phyloP scores from a whole-genome alignment of 176 grass and related monocot species.

The Avena sativa region DNA sequence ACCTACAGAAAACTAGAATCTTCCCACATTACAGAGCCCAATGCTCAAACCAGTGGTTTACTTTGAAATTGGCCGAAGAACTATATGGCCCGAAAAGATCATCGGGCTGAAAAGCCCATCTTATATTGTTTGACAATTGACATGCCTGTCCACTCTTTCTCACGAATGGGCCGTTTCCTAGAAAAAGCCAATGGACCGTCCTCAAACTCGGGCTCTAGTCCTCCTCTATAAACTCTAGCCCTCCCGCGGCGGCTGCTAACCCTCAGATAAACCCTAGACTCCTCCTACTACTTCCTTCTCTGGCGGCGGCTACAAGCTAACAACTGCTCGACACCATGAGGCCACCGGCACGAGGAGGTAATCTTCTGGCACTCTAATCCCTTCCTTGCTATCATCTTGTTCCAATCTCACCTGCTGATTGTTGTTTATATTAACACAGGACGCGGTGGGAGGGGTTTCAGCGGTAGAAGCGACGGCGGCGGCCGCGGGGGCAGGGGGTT shows the following conservation, averaged over 20 bases:
- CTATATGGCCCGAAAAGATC: background rate
- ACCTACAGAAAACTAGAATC: no score
- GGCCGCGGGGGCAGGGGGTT: conserved; percentile 31
- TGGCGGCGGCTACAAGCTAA: conserved; percentile 11
- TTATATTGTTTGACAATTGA: no score
- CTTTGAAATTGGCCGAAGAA: no score
- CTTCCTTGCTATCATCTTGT: background rate
- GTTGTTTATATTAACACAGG: background rate
- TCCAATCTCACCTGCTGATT: background rate
- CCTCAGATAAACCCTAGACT: conserved; percentile 50
- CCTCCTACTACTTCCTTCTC: background rate
- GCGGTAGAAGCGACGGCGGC: conserved; percentile 40
- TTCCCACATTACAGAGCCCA: background rate
- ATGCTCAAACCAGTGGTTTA: no score
- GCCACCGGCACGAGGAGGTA: conserved; percentile 53
- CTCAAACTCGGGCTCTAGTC: background rate
- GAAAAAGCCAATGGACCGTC: background rate
- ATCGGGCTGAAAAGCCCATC: background rate
- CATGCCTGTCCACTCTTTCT: no score
- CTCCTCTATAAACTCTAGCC: conserved; percentile 32
- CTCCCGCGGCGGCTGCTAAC: background rate
- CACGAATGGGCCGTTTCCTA: background rate
- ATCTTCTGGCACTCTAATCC: background rate
- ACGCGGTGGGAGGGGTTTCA: conserved; percentile 46
- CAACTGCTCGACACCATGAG: conserved; percentile 42